Percentiles rank a stretch among this genome's conserved stretches.
These are phyloP conservation scores for Paramecium octaurelia DNA, from an alignment of 73 alveolate genomes.

Conservation along the genomic window DNA sequence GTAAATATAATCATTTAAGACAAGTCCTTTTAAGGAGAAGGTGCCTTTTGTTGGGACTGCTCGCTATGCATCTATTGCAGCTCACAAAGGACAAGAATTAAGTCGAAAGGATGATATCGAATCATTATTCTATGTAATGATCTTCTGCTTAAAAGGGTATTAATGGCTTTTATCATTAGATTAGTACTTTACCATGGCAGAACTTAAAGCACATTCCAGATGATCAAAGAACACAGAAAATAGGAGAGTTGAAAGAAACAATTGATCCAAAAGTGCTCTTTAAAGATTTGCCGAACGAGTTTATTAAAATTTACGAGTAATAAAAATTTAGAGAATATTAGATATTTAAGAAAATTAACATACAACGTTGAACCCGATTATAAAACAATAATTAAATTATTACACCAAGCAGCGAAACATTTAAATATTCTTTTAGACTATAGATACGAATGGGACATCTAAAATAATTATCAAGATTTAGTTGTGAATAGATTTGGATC, in stretches of 20 bases:
- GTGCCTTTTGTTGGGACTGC: constrained; percentile 73
- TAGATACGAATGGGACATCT: neutral
- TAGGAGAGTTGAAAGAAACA: constrained; percentile 78
- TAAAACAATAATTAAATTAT: neutral
- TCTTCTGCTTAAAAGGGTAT: constrained; percentile 68
- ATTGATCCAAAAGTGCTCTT: constrained; percentile 83
- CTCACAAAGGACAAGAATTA: constrained; percentile 85
- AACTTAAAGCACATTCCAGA: constrained; percentile 84
- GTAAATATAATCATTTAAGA: neutral
- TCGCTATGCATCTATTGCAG: constrained; percentile 72
- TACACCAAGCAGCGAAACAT: neutral
- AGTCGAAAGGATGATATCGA: constrained; percentile 83
- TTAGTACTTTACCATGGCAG: constrained; percentile 87
- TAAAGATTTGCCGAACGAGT: constrained; percentile 59
- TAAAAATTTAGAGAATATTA: neutral
- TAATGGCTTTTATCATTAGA: neutral
- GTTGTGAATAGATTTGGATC: neutral
- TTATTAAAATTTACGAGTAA: neutral
- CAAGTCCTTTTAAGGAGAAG: neutral
- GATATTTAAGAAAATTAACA: neutral
- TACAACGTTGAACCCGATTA: neutral
- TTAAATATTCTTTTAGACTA: neutral
- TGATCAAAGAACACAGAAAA: constrained; percentile 85
- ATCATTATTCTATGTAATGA: constrained; percentile 75
- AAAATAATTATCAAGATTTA: neutral